Percentiles rank a stretch among this genome's conserved stretches.
Evolutionary conservation across 2,329 filamentous ascomycete genomes (phyloP).

Genomic region (Leptodontidium sp.): DNA sequence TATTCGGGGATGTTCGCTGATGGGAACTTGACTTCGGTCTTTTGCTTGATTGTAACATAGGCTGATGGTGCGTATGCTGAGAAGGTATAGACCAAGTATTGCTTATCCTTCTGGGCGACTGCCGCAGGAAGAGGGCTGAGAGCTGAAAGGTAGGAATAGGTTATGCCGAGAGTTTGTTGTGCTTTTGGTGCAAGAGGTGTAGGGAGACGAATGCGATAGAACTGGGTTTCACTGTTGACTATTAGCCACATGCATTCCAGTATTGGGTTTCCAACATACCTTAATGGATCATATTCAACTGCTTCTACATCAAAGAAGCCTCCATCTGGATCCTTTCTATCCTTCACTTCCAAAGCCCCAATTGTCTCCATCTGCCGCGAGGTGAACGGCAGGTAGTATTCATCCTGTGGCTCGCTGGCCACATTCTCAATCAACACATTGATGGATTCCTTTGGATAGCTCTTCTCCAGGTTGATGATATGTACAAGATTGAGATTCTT

Average conservation of each 20-base stretch:
- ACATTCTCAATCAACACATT: constrained; percentile 95
- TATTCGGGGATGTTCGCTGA: constrained; percentile 83
- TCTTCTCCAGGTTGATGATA: constrained; percentile 91
- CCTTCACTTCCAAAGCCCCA: constrained; percentile 88
- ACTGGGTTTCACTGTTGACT: constrained; percentile 71
- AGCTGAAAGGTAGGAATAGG: constrained; percentile 82
- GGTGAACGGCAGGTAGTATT: constrained; percentile 92
- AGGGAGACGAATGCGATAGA: constrained; percentile 84
- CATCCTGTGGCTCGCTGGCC: constrained; percentile 77
- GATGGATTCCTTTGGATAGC: constrained; percentile 86
- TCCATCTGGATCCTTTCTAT: constrained; percentile 80
- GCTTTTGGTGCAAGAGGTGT: constrained; percentile 76
- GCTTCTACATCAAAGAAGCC: constrained; percentile 74
- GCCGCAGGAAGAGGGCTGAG: constrained; percentile 80
- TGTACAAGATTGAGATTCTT: constrained; percentile 93
- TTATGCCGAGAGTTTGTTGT: constrained; percentile 88
- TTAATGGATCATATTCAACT: constrained; percentile 70
- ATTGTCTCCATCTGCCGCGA: constrained; percentile 76
- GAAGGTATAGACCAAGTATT: constrained; percentile 87
- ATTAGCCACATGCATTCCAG: constrained; percentile 38
- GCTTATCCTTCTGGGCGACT: constrained; percentile 85
- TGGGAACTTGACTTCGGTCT: constrained; percentile 94
- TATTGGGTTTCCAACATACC: constrained; percentile 48
- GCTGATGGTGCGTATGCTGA: constrained; percentile 84
- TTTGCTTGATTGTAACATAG: constrained; percentile 90